These are phyloP conservation scores for Musa schizocarpa DNA, from an alignment of 176 grass and related monocot genomes.

Conservation along the genomic window DNA sequence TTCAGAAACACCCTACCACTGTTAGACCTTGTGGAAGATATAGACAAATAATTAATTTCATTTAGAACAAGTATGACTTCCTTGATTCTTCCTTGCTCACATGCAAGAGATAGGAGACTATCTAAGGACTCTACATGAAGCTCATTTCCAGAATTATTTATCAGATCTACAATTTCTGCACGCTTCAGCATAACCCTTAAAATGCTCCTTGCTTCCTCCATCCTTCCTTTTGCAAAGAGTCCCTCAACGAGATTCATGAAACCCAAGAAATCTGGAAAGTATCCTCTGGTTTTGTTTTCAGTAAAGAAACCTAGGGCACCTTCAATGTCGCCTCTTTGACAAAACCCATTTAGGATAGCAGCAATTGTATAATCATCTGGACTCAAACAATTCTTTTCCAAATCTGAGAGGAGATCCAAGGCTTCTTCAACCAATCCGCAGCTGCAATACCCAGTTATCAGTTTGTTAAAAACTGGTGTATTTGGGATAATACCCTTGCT, in stretches of 20 bases:
- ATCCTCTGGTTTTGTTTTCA: constrained; percentile 38
- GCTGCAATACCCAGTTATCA: constrained; percentile 73
- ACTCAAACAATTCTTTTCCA: constrained; percentile 37
- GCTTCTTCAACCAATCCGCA: constrained; percentile 61
- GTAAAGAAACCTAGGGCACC: constrained; percentile 52
- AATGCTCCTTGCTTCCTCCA: constrained; percentile 74
- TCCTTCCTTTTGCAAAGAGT: constrained; percentile 77
- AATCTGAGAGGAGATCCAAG: constrained; percentile 44
- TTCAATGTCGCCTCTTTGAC: constrained; percentile 62
- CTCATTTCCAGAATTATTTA: constrained; percentile 61
- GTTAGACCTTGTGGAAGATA: constrained; percentile 34
- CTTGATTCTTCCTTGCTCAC: constrained; percentile 64
- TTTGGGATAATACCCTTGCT: constrained; percentile 52
- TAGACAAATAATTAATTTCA: constrained; percentile 49
- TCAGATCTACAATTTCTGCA: constrained; percentile 42
- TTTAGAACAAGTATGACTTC: constrained; percentile 65
- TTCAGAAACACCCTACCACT: constrained; percentile 23
- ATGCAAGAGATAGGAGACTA: constrained; percentile 56
- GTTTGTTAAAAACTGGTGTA: constrained; percentile 51
- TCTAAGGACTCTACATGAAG: constrained; percentile 49
- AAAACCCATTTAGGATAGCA: constrained; percentile 61
- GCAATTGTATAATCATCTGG: constrained; percentile 72
- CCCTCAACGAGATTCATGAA: constrained; percentile 66
- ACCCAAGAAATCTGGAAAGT: constrained; percentile 70
- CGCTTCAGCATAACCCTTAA: constrained; percentile 69